Base-by-base conservation (phyloP, 495 filamentous ascomycete genomes). In the Aspergillus leporis region DNA sequence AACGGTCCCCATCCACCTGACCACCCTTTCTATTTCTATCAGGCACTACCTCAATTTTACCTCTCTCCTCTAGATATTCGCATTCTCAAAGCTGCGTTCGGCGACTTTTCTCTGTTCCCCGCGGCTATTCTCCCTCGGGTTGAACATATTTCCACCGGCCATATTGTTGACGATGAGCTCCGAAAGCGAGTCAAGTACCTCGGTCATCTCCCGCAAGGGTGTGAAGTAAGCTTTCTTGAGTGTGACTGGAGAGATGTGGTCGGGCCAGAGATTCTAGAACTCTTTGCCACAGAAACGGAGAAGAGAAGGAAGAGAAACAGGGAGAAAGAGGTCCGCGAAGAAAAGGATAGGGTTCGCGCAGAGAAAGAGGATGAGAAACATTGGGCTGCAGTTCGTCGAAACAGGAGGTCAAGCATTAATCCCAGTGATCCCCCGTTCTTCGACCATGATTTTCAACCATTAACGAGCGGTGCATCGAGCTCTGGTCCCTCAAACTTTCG, bases 221-320 rank as follows among this genome's bases (percentile, higher is more conserved):
- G 93, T 71, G 90, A 97, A 60, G 91, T 98, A 41, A 90, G 82
- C 62, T 98, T 98, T 65, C 76, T 98, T 0, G 94, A 98, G 72
- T 98, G 94, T 64, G 92, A 98, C 69, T 98, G 94, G 94, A 91
- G 91, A 1, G 94, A 96, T 62, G 85, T 92, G 16, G 91, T 98
- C 18, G 74, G 83, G 6, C 80, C 85, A 2, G 90, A 93, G 48
- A 79, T 93, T 10, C 76, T 98, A 16, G 84, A 83, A 18, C 76
- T 78, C 2, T 98, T 97, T 74, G 77, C 78, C 19, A 68, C 77
- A 2, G 92, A 97, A 64, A 90, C 92, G 41, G 90, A 92, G 60
- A 83, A 86, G 47, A 79, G 94, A 32, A 80, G 92, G 34, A 92
- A 88, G 66, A 78, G 82, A 43, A 94, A 97, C 67, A 76, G 80